Percentiles rank a stretch among this genome's conserved stretches.
These are phyloP conservation scores for Strobilomyces dryophilus DNA, from an alignment of 768 basidiomycete genomes.

Conservation along the genomic window DNA sequence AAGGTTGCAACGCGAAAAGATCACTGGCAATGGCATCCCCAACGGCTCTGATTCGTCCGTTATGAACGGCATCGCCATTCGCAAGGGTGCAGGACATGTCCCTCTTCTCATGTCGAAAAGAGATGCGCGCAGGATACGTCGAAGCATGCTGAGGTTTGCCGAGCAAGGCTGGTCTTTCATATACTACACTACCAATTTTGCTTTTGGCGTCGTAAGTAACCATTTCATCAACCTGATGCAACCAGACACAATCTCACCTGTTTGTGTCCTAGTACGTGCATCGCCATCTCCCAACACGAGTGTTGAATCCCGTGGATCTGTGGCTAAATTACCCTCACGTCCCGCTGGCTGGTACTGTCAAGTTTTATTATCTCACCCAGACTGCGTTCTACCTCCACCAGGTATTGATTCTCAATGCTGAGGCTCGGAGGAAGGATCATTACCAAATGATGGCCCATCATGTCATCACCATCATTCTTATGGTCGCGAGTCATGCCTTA, in stretches of 20 bases:
- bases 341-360: constrained; percentile 74
- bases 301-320: constrained; percentile 59
- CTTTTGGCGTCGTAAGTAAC: constrained; percentile 75
- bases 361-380: constrained; percentile 86
- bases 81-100: constrained; percentile 20
- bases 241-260: constrained; percentile 5
- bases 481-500: constrained; percentile 71
- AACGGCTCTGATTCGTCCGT: constrained; percentile 16
- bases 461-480: constrained; percentile 78
- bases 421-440: constrained; percentile 90
- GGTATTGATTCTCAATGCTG: constrained; percentile 87
- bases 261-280: constrained; percentile 67
- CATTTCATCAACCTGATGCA: constrained; percentile 9
- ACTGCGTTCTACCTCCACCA: constrained; percentile 90
- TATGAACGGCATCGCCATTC: constrained; percentile 30
- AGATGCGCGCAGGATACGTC: constrained; percentile 59
- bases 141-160: constrained; percentile 81
- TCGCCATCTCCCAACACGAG: constrained; percentile 57
- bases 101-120: constrained; percentile 30
- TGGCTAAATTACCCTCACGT: constrained; percentile 85
- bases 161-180: constrained; percentile 92
- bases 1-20: constrained; percentile 18
- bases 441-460: constrained; percentile 97
- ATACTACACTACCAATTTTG: constrained; percentile 76
- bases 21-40: constrained; percentile 21